Evolutionary conservation across 192 early-diverging fungal genomes (phyloP).

Genomic region (Coemansia sp.): DNA sequence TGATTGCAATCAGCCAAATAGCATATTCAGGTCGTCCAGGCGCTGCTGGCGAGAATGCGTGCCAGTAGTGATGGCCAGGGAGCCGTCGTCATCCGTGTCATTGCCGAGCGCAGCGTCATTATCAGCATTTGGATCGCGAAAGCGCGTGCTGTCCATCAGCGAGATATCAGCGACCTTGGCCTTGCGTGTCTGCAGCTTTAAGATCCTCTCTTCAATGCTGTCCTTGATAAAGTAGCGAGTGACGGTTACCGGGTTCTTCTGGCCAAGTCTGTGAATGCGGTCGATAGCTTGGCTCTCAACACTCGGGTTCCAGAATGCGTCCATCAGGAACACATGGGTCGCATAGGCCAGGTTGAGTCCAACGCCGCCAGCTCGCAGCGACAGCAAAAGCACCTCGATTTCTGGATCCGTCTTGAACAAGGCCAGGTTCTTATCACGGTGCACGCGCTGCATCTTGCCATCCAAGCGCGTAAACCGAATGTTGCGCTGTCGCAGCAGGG

Average conservation of each 20-base stretch:
- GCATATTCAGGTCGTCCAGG: slow-evolving; percentile 45
- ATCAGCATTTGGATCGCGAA: background rate
- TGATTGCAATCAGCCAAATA: slow-evolving; percentile 26
- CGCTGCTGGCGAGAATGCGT: slow-evolving; percentile 55
- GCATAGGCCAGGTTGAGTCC: slow-evolving; percentile 81
- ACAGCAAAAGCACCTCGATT: slow-evolving; percentile 66
- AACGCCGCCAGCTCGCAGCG: slow-evolving; percentile 68
- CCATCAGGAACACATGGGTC: slow-evolving; percentile 70
- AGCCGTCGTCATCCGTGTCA: slow-evolving; percentile 20
- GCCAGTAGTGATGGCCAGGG: slow-evolving; percentile 36
- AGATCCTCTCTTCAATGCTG: slow-evolving; percentile 87
- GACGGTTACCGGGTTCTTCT: slow-evolving; percentile 65
- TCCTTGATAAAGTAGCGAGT: slow-evolving; percentile 68
- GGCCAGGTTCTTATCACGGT: slow-evolving; percentile 64
- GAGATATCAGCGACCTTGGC: slow-evolving; percentile 58
- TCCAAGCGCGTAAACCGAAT: slow-evolving; percentile 75
- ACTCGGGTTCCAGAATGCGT: slow-evolving; percentile 80
- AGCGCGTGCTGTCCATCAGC: slow-evolving; percentile 53
- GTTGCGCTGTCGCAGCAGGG: slow-evolving; percentile 56
- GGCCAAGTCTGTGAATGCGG: slow-evolving; percentile 80
- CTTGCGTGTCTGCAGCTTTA: slow-evolving; percentile 81
- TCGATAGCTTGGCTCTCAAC: slow-evolving; percentile 82
- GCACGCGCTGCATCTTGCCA: slow-evolving; percentile 67
- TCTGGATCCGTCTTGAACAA: slow-evolving; percentile 67
- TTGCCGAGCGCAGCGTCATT: slow-evolving; percentile 2